phyloP scores from a whole-genome alignment of 257 asterid species.

The Solanum etuberosum region DNA sequence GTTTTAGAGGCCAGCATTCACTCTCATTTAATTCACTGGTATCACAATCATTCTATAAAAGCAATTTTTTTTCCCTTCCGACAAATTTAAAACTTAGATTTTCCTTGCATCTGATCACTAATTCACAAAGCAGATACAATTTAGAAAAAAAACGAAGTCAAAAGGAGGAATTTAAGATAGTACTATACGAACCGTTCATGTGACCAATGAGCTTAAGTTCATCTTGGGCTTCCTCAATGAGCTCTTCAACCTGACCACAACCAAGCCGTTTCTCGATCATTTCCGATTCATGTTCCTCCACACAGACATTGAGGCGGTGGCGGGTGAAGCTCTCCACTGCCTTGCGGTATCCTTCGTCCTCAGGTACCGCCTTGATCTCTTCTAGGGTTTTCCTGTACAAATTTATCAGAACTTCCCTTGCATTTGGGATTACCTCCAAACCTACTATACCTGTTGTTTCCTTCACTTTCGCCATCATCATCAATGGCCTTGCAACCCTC shows the following conservation, averaged over 20 bases:
- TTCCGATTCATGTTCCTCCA: constrained; percentile 91
- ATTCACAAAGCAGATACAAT: not conserved
- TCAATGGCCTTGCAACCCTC: constrained; percentile 68
- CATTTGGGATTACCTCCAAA: constrained; percentile 90
- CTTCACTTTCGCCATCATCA: constrained; percentile 84
- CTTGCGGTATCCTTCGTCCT: constrained; percentile 83
- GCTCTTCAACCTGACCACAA: constrained; percentile 93
- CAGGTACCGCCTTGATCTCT: constrained; percentile 88
- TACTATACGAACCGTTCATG: constrained; percentile 41
- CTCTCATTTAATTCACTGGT: not conserved
- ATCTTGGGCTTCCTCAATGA: constrained; percentile 87
- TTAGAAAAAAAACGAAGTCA: not conserved
- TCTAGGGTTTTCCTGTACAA: constrained; percentile 32
- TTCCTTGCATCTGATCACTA: not conserved
- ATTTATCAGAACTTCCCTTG: constrained; percentile 72
- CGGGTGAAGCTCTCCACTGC: constrained; percentile 92
- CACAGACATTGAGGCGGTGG: constrained; percentile 73
- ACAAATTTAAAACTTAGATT: not conserved
- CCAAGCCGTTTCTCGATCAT: constrained; percentile 68
- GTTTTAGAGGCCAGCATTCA: not conserved
- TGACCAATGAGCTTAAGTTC: constrained; percentile 84
- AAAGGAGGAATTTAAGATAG: not conserved
- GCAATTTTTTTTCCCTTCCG: not conserved
- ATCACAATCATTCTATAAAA: not conserved
- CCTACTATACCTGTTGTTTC: constrained; percentile 98